Evolutionary conservation across 495 filamentous ascomycete genomes (phyloP).

Genomic region (Trichoderma asperelloides): DNA sequence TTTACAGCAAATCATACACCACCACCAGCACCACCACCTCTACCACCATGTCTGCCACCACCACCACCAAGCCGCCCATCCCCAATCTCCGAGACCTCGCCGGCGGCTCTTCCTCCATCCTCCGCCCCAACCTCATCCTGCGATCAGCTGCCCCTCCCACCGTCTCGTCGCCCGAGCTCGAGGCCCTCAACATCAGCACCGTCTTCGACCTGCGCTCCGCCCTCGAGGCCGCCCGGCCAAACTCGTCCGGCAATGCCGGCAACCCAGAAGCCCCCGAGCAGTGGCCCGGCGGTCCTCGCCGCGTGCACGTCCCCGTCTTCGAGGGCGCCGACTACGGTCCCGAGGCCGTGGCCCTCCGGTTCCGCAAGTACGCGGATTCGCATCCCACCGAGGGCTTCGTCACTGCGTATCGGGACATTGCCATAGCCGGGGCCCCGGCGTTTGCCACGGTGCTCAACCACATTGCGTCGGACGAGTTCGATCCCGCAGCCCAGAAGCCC

Average conservation of each 20-base stretch:
- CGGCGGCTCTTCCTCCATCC: conserved; percentile 1
- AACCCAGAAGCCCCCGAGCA: conserved; percentile 24
- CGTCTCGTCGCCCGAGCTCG: conserved; percentile 41
- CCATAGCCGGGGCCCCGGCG: conserved; percentile 28
- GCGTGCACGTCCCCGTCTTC: conserved; percentile 51
- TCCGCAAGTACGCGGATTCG: conserved; percentile 30
- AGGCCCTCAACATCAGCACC: conserved; percentile 45
- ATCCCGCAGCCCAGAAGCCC: conserved; percentile 18
- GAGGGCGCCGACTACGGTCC: conserved; percentile 47
- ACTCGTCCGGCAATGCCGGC: conserved; percentile 18
- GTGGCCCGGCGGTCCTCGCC: conserved; percentile 37
- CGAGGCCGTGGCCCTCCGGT: conserved; percentile 39
- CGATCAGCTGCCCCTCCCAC: conserved; percentile 48
- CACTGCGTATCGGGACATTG: conserved; percentile 43
- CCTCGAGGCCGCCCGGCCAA: conserved; percentile 34
- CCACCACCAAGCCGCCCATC: neutral
- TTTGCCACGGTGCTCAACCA: conserved; percentile 36
- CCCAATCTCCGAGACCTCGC: neutral
- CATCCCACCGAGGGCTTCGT: conserved; percentile 36
- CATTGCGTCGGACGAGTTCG: conserved; percentile 23
- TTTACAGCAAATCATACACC: no score
- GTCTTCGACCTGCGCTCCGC: conserved; percentile 60
- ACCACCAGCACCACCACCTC: neutral
- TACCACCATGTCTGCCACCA: neutral
- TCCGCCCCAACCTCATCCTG: conserved; percentile 44